Evolutionary conservation across 192 early-diverging fungal species (phyloP), one percentile per base, ranked within the genome.

Genomic region (Cladochytrium replicatum): DNA sequence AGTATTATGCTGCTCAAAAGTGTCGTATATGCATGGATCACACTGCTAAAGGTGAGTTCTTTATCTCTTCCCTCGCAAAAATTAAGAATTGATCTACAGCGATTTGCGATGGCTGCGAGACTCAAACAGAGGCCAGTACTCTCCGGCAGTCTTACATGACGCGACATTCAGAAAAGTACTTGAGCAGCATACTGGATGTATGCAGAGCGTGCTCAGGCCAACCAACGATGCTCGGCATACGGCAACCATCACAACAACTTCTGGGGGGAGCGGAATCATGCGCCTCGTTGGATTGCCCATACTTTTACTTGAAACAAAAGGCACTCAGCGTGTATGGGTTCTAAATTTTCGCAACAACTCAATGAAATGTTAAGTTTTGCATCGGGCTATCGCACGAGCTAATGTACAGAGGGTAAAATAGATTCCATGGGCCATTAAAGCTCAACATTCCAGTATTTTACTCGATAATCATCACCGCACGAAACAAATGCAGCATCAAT

Each of bases 1-100:
- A 78, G 24, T 88, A 77, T 58, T 88, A 86, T 49, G 60, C 63
- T 34, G 71, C 81, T 21, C 63, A 66, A 21, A 68, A 78, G 27
- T 88, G 86, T 54, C 8, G 74, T 0, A 56, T 83, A 5, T 88
- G 86, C 54, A 34, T 62, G 25, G 64, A 73, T 41, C 22, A 67
- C 27, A 61, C 54, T 27, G 42, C 63, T n/a, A 62, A 72, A 24
- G 58, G 71, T 75, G 47, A 54, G 46, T 22, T 29, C 41, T 25
- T 41, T 32, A 51, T 61, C 9, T 6, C 11, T 62, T 55, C 47
- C 29, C 42, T 34, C 30, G 34, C 17, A 13, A 37, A 37, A 37
- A 17, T 13, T 13, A 17, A 13, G 34, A 13, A 37, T 8, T 1
- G 39, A n/a, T 13, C 21, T 17, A 6, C 39, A 53, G 61, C 22